Percentiles rank a stretch among this genome's conserved stretches.
phyloP scores from a whole-genome alignment of 2,329 filamentous ascomycete genomes.

The Aureobasidium subglaciale region DNA sequence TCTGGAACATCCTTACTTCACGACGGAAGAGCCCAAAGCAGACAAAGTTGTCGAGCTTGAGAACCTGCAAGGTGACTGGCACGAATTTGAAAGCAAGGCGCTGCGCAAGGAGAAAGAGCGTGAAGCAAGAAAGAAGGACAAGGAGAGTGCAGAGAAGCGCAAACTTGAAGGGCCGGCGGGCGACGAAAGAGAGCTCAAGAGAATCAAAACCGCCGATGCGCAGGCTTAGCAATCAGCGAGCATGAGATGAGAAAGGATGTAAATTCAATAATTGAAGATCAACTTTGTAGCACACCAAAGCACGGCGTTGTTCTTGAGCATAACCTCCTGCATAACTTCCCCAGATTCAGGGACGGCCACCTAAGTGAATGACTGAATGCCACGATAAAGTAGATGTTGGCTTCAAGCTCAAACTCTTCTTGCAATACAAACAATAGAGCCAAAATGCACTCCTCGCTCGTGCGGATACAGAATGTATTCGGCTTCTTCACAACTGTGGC shows the following conservation, averaged over 20 bases:
- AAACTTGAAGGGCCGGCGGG: constrained; percentile 24
- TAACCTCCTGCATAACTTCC: neutral
- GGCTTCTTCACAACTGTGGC: constrained; percentile 96
- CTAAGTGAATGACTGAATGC: neutral
- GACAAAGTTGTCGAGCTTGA: constrained; percentile 77
- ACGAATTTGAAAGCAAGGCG: constrained; percentile 96
- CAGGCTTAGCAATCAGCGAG: neutral
- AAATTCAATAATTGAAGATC: neutral
- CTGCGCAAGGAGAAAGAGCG: constrained; percentile 80
- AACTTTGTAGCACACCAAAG: neutral
- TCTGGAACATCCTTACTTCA: constrained; percentile 83
- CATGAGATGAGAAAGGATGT: too few species aligned
- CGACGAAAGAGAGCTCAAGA: constrained; percentile 12
- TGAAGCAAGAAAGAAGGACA: constrained; percentile 43
- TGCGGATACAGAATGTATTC: constrained; percentile 84
- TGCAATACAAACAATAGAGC: neutral
- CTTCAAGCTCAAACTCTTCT: neutral
- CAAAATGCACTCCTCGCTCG: constrained; percentile 79
- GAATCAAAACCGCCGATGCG: neutral
- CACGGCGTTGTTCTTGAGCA: neutral
- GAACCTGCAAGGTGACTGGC: constrained; percentile 86
- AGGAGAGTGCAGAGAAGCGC: constrained; percentile 44
- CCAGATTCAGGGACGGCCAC: constrained; percentile 3
- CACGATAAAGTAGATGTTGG: neutral
- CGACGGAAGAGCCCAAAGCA: constrained; percentile 67